Conservation (phyloP, 202 grass and related monocot genomes). For the Carex sylvatica region DNA sequence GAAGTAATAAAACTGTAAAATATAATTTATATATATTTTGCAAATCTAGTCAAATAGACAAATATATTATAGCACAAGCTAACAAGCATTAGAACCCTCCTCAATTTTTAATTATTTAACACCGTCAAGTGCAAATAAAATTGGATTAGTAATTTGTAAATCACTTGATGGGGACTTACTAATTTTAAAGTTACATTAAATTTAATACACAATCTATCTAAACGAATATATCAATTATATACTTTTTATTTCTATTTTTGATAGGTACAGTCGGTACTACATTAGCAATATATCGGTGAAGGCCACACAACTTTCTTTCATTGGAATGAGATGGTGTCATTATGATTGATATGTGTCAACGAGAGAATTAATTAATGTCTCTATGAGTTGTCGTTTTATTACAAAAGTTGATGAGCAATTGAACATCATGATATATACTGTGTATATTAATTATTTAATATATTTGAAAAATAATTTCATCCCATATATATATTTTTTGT, state of each 20-base stretch:
- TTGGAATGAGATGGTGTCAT: slow-evolving; percentile 13
- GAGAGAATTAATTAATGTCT: background rate
- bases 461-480: background rate
- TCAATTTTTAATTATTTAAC: background rate
- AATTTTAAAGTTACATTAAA: too few species aligned
- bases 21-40: too few species aligned
- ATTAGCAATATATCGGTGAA: background rate
- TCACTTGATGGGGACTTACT: too few species aligned
- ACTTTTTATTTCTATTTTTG: too few species aligned
- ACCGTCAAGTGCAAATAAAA: background rate
- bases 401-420: background rate
- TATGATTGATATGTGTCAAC: background rate
- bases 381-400: slow-evolving; percentile 3
- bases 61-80: too few species aligned
- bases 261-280: background rate
- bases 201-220: too few species aligned
- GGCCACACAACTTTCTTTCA: background rate
- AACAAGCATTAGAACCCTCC: too few species aligned
- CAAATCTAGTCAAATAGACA: too few species aligned
- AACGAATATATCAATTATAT: too few species aligned
- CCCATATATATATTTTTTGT: too few species aligned
- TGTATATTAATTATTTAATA: background rate
- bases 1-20: too few species aligned
- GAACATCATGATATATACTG: background rate
- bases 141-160: background rate